Conservation (phyloP, 2,329 filamentous ascomycete genomes). For the Cladorrhinum sp. region DNA sequence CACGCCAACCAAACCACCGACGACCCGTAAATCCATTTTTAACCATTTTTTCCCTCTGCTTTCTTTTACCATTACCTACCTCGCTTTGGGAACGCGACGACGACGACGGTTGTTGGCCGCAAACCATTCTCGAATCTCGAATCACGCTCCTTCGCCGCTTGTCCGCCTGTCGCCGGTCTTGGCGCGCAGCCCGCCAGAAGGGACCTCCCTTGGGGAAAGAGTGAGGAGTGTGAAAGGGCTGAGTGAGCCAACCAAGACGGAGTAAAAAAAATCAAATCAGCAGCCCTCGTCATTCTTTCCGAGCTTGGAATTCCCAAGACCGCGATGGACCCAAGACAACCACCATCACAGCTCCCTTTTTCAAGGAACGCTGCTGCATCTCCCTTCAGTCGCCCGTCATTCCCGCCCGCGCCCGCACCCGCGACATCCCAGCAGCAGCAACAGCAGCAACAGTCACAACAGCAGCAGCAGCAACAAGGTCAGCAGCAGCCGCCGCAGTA, state of each 20-base stretch:
- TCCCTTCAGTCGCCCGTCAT: slow-evolving; percentile 33
- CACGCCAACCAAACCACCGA: not conserved
- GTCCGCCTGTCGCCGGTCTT: not conserved
- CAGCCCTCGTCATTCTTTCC: slow-evolving; percentile 14
- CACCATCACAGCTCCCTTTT: slow-evolving; percentile 33
- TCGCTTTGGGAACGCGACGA: not conserved
- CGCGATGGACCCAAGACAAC: slow-evolving; percentile 37
- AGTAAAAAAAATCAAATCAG: slow-evolving; percentile 15
- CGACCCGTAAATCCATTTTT: too few relatives aligned
- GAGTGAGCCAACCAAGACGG: slow-evolving; percentile 13
- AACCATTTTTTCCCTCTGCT: slow-evolving; percentile 1
- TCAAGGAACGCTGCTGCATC: slow-evolving; percentile 34
- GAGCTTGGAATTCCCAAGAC: not conserved
- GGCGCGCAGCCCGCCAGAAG: not conserved
- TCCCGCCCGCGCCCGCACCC: slow-evolving; percentile 23
- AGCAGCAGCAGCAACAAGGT: slow-evolving; percentile 14
- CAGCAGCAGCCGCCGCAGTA: slow-evolving; percentile 4
- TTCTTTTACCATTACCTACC: not conserved
- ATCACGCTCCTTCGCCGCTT: not conserved
- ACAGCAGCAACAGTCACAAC: slow-evolving; percentile 17
- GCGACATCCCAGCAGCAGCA: slow-evolving; percentile 24
- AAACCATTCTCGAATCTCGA: not conserved
- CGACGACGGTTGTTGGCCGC: not conserved
- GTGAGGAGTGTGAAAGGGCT: slow-evolving; percentile 1
- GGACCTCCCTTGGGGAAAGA: not conserved